A percentile compares a stretch with the other conserved stretches of the same genome.
Evolutionary conservation across 2,329 filamentous ascomycete genomes (phyloP).

Genomic region (Knufia petricola): DNA sequence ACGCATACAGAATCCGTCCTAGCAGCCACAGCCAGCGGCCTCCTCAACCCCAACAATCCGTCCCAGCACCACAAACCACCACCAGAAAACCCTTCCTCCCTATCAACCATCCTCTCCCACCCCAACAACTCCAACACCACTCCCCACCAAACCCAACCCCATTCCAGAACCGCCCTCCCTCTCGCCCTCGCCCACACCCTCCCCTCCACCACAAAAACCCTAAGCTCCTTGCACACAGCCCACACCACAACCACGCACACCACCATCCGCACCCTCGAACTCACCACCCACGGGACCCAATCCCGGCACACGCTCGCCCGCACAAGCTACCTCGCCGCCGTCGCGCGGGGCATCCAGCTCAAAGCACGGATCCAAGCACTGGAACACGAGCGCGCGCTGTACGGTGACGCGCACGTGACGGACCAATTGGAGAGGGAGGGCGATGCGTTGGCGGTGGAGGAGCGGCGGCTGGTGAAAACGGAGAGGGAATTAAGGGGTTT

Average conservation of each 20-base stretch:
- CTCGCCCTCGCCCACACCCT: background rate
- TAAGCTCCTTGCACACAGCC: slow-evolving; percentile 5
- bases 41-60: background rate
- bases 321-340: slow-evolving; percentile 14
- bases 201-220: slow-evolving; percentile 6
- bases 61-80: background rate
- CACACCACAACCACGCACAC: slow-evolving; percentile 10
- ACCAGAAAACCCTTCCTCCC: no score
- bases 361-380: slow-evolving; percentile 16
- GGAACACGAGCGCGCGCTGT: slow-evolving; percentile 8
- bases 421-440: slow-evolving; percentile 25
- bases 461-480: slow-evolving; percentile 29
- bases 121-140: background rate
- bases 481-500: slow-evolving; percentile 25
- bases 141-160: background rate
- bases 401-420: background rate
- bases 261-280: slow-evolving; percentile 16
- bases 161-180: slow-evolving; percentile 3
- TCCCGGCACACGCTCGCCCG: slow-evolving; percentile 13
- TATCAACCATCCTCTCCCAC: no score
- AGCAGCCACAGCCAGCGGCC: background rate
- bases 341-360: slow-evolving; percentile 17
- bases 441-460: slow-evolving; percentile 30
- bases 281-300: slow-evolving; percentile 17
- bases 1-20: background rate